Evolutionary conservation across 306 rosid genomes (phyloP).

Genomic region (Begonia loranthoides): DNA sequence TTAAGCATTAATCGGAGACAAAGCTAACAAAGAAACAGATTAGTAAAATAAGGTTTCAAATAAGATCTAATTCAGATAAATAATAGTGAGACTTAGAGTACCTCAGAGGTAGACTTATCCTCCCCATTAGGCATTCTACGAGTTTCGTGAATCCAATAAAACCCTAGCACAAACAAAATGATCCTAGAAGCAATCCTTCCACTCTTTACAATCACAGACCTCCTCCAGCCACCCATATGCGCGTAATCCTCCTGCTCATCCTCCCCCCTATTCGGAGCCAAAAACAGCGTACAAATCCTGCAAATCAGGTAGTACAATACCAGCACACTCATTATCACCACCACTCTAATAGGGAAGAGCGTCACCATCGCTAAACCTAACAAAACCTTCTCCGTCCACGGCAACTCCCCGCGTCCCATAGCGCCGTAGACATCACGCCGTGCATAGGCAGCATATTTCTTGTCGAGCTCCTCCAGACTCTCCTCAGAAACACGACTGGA

Average conservation of each 20-base stretch:
- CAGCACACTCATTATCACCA: slow-evolving; percentile 27
- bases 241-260: slow-evolving; percentile 78
- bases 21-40: not conserved
- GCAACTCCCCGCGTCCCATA: slow-evolving; percentile 85
- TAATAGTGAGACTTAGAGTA: slow-evolving; percentile 4
- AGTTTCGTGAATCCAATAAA: slow-evolving; percentile 67
- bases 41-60: no score
- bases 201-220: slow-evolving; percentile 39
- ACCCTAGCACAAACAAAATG: slow-evolving; percentile 66
- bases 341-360: slow-evolving; percentile 62
- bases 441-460: slow-evolving; percentile 66
- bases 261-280: slow-evolving; percentile 47
- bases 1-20: not conserved
- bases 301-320: slow-evolving; percentile 59
- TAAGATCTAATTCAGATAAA: no score
- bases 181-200: slow-evolving; percentile 71
- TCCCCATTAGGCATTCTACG: slow-evolving; percentile 10
- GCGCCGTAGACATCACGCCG: slow-evolving; percentile 67
- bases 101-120: slow-evolving; percentile 26
- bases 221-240: slow-evolving; percentile 71
- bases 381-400: slow-evolving; percentile 53
- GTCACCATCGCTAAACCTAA: slow-evolving; percentile 55
- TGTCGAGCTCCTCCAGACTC: slow-evolving; percentile 48
- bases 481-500: slow-evolving; percentile 15
- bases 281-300: slow-evolving; percentile 55